phyloP scores from a whole-genome alignment of 352 stramenopile genomes.

The Pythium pyrilobum region DNA sequence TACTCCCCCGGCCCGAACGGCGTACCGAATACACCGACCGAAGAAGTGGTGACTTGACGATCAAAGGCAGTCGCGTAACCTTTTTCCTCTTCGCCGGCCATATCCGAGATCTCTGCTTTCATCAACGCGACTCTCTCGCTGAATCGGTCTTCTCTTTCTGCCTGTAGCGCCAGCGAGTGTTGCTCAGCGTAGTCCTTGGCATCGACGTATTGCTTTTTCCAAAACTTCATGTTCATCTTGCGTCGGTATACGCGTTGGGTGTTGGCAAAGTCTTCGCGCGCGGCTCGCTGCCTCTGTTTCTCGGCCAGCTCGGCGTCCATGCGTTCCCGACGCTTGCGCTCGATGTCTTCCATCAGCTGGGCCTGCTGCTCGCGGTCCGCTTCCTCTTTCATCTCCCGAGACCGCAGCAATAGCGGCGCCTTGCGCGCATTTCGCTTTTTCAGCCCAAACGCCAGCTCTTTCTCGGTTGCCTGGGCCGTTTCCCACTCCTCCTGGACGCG shows the following conservation, averaged over 20 bases:
- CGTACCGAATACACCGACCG: slow-evolving; percentile 53
- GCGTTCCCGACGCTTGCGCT: slow-evolving; percentile 30
- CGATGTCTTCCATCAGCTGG: slow-evolving; percentile 31
- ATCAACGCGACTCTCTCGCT: slow-evolving; percentile 23
- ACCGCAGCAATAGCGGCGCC: slow-evolving; percentile 43
- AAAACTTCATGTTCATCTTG: slow-evolving; percentile 62
- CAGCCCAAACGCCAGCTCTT: slow-evolving; percentile 42
- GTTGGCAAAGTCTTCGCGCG: slow-evolving; percentile 18
- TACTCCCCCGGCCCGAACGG: slow-evolving; percentile 44
- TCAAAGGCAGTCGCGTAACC: slow-evolving; percentile 21
- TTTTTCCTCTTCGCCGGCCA: slow-evolving; percentile 23
- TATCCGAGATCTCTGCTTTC: slow-evolving; percentile 32
- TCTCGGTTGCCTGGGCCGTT: slow-evolving; percentile 26
- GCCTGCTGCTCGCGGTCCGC: slow-evolving; percentile 33
- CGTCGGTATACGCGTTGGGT: slow-evolving; percentile 29
- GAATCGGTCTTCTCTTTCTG: slow-evolving; percentile 17
- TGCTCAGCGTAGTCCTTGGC: slow-evolving; percentile 40
- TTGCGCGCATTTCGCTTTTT: slow-evolving; percentile 56
- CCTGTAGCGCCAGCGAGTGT: slow-evolving; percentile 27
- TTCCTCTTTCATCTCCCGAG: slow-evolving; percentile 45
- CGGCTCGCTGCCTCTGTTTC: slow-evolving; percentile 24
- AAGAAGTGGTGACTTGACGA: slow-evolving; percentile 29
- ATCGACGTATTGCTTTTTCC: slow-evolving; percentile 57
- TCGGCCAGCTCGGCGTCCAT: slow-evolving; percentile 34
- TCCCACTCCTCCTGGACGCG: slow-evolving; percentile 37